A percentile compares a stretch with the other conserved stretches of the same genome.
Evolutionary conservation across 2,329 filamentous ascomycete genomes (phyloP).

Genomic region (Aureobasidium subglaciale): DNA sequence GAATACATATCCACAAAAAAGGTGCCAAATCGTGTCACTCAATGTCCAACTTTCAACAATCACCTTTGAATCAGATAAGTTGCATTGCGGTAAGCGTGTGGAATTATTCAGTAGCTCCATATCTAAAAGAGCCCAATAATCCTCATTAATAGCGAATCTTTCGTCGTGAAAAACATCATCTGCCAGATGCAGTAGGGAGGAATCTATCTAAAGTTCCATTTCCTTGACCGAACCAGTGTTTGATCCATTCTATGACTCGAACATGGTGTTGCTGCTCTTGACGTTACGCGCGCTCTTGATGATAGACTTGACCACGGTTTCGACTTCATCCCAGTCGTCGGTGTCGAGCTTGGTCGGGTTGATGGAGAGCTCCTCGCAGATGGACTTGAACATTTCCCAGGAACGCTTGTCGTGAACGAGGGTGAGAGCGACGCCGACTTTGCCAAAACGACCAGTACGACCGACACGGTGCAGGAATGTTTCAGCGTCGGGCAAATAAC

Average conservation of each 20-base stretch:
- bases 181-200: too few species aligned
- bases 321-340: constrained; percentile 84
- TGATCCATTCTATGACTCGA: neutral
- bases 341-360: constrained; percentile 75
- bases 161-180: too few species aligned
- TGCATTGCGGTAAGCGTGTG: too few species aligned
- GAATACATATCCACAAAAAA: too few species aligned
- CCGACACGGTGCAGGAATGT: constrained; percentile 98
- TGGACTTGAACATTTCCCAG: constrained; percentile 71
- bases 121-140: too few species aligned
- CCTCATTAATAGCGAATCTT: too few species aligned
- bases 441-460: constrained; percentile 91
- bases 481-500: constrained; percentile 57
- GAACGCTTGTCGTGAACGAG: constrained; percentile 85
- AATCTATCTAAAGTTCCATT: too few species aligned
- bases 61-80: too few species aligned
- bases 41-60: too few species aligned
- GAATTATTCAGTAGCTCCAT: too few species aligned
- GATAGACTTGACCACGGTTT: constrained; percentile 71
- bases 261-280: neutral
- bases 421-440: constrained; percentile 90
- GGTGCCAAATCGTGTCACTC: too few species aligned
- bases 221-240: too few species aligned
- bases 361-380: constrained; percentile 72
- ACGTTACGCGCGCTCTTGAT: constrained; percentile 53